Evolutionary conservation across 1,284 basidiomycete species (phyloP).

Genomic region (Tilletiaria anomala): DNA sequence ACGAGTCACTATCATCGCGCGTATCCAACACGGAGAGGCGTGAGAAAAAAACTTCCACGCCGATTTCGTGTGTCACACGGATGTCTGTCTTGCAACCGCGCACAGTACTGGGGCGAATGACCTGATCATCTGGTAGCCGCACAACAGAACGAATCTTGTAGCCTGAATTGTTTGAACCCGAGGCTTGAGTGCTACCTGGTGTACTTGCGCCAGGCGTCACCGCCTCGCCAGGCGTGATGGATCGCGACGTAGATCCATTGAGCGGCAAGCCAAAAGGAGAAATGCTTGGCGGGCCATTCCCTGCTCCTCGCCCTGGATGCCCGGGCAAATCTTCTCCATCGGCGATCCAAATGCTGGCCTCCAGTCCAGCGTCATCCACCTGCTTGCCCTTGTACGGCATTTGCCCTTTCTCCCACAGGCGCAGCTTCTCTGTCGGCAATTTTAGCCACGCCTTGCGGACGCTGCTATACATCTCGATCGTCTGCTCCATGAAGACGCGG

Average conservation of each 20-base stretch:
- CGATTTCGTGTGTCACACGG: conserved; percentile 33
- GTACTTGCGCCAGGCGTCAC: too few species aligned
- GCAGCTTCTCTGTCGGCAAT: conserved; percentile 29
- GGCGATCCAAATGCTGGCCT: conserved; percentile 23
- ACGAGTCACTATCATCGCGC: conserved; percentile 22
- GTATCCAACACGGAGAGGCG: conserved; percentile 26
- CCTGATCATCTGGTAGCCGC: conserved; percentile 31
- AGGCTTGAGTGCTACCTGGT: too few species aligned
- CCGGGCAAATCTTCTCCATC: conserved; percentile 13
- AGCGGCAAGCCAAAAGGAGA: conserved; percentile 17
- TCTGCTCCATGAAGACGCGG: conserved; percentile 35
- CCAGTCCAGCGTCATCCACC: conserved; percentile 3
- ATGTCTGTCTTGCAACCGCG: conserved; percentile 33
- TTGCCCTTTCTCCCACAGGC: conserved; percentile 32
- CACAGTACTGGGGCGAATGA: conserved; percentile 29
- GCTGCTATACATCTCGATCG: conserved; percentile 31
- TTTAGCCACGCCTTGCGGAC: conserved; percentile 24
- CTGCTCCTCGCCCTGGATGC: conserved; percentile 15
- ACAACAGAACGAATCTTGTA: conserved; percentile 32
- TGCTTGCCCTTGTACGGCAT: conserved; percentile 33
- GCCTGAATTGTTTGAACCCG: conserved; percentile 15
- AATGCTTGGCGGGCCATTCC: conserved; percentile 10
- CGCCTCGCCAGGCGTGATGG: conserved; percentile 17
- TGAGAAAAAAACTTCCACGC: conserved; percentile 34
- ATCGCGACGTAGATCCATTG: conserved; percentile 14